Evolutionary conservation across 495 filamentous ascomycete species (phyloP).

Genomic region (Penicillium fimorum): DNA sequence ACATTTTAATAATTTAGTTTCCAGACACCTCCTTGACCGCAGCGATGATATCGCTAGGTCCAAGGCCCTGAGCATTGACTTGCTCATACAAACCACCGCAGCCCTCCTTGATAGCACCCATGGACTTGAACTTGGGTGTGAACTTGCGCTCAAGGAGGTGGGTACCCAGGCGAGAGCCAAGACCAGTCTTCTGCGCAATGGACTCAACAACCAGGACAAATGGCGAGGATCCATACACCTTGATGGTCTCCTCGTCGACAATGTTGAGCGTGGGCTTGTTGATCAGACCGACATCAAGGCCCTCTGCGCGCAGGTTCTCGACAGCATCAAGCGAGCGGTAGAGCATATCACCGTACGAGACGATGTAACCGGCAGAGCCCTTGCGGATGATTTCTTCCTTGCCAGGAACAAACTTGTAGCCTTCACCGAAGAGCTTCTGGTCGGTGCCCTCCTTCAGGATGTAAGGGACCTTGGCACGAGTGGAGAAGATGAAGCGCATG

Average conservation of each 20-base stretch:
- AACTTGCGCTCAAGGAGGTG: slow-evolving; percentile 36
- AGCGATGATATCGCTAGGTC: slow-evolving; percentile 31
- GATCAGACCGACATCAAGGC: slow-evolving; percentile 37
- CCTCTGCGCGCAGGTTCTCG: slow-evolving; percentile 34
- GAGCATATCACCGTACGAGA: slow-evolving; percentile 43
- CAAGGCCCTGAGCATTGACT: slow-evolving; percentile 39
- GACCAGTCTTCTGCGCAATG: slow-evolving; percentile 42
- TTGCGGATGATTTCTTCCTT: slow-evolving; percentile 41
- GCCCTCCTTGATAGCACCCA: slow-evolving; percentile 39
- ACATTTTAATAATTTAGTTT: slow-evolving; percentile 16
- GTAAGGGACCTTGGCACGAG: slow-evolving; percentile 41
- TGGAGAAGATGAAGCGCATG: slow-evolving; percentile 43
- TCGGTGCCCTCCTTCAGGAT: slow-evolving; percentile 40
- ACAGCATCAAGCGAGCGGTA: slow-evolving; percentile 43
- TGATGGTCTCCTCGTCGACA: slow-evolving; percentile 40
- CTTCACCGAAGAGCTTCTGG: slow-evolving; percentile 35
- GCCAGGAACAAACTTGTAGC: slow-evolving; percentile 40
- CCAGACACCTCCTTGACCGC: slow-evolving; percentile 30
- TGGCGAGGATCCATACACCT: slow-evolving; percentile 32
- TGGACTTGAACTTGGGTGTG: slow-evolving; percentile 35
- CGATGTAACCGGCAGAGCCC: slow-evolving; percentile 38
- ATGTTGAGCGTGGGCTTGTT: slow-evolving; percentile 44
- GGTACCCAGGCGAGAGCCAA: slow-evolving; percentile 39
- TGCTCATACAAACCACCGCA: slow-evolving; percentile 40
- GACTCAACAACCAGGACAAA: slow-evolving; percentile 41